phyloP scores from a whole-genome alignment of 208 protist species.

The Acanthamoeba royreba region DNA sequence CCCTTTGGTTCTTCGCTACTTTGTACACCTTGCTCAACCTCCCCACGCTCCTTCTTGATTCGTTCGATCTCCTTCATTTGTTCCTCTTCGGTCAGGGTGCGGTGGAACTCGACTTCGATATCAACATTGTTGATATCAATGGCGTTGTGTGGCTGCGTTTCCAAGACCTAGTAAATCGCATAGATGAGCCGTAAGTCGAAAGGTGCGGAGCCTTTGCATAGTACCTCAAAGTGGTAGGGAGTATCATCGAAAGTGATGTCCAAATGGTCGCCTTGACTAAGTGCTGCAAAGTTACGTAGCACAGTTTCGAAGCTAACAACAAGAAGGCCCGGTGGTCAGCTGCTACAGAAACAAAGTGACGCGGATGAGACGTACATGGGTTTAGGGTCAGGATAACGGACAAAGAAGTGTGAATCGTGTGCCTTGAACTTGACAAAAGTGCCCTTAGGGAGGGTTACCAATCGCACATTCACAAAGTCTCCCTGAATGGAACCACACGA shows the following conservation, averaged over 20 bases:
- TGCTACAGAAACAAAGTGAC: too few relatives aligned
- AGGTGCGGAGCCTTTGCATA: too few relatives aligned
- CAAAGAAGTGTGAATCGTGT: not conserved
- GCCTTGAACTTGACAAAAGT: slow-evolving; percentile 40
- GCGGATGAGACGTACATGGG: not conserved
- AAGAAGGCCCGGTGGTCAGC: too few relatives aligned
- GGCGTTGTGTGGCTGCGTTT: not conserved
- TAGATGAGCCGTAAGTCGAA: too few relatives aligned
- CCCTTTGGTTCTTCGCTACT: not conserved
- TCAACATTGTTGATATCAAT: slow-evolving; percentile 38
- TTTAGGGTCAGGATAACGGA: not conserved
- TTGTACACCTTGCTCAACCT: not conserved
- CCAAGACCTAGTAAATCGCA: too few relatives aligned
- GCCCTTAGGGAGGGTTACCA: slow-evolving; percentile 2
- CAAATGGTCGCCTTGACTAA: not conserved
- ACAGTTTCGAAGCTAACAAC: not conserved
- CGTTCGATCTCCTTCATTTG: not conserved
- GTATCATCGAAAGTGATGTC: not conserved
- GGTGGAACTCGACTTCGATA: slow-evolving; percentile 25
- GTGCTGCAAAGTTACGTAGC: slow-evolving; percentile 14
- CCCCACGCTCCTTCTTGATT: not conserved
- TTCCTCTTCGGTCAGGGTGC: not conserved
- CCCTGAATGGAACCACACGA: too few relatives aligned
- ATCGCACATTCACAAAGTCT: not conserved
- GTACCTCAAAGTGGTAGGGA: not conserved